Evolutionary conservation across 768 basidiomycete species (phyloP), one percentile per base, ranked within the genome.

Genomic region (Psilocybe tampanensis): DNA sequence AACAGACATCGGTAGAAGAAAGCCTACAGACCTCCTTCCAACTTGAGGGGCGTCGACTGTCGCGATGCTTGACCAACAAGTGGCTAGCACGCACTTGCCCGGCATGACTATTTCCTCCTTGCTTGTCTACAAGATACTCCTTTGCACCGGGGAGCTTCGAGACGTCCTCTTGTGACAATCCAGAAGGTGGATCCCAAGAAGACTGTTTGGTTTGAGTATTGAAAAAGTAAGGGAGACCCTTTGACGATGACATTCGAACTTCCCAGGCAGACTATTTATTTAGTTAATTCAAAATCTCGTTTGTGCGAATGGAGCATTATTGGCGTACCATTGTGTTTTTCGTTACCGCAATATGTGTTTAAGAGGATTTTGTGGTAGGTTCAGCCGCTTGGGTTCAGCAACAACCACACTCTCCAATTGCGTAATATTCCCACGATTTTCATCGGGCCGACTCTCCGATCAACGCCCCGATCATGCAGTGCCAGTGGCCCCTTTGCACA

Each of bases 1-100:
- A 45, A 58, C 43, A n/a, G 15, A 55, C 18, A 8, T 53, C 43
- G 44, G 36, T 8, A 13, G 3, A 13, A 15, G 15, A 39, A 13
- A n/a, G 36, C 36, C 33, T 24, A 70, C 84, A 54, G 64, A 88
- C 91, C 78, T 91, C 89, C 71, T 90, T 90, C 90, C 91, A 92
- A 70, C 90, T 92, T 41, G 89, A 83, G 32, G 91, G 86, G 23
- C 90, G 79, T 58, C 91, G 76, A 69, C 91, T 92, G 4, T 80
- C 89, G 48, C 76, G 79, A 74, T 98, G 95, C 76, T 99, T 99
- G 60, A 98, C 88, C 55, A 99, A 75, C 59, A 99, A 78, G 77
- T 99, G 97, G 67, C 93, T 94, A n/a, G 95, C 96, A 48, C 94
- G 85, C 36, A 97, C 92, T 72, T 90, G 80, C 18, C 75, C 79